Base-by-base conservation (phyloP, 148 eudicot species). In the Cornus controversa region DNA sequence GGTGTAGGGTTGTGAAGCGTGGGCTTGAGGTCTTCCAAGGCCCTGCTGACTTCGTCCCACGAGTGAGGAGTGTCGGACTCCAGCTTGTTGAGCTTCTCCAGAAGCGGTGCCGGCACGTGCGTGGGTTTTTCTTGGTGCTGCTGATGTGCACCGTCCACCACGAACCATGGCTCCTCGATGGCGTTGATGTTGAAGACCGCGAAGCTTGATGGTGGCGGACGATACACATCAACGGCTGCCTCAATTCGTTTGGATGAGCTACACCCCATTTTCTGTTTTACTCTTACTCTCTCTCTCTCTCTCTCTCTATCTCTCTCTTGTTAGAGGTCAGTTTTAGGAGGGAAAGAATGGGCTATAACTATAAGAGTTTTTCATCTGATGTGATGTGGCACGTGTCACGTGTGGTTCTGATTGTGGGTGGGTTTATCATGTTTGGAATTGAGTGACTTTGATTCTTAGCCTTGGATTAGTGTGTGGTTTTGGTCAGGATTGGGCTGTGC, bases 21-120 rank as follows among this genome's bases (percentile, higher is more conserved):
- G 75, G 88, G 91, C 78, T 93, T 95, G 74, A 91, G 81, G 60
- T 84, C 91, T 53, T 90, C 89, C 65, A 95, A 76, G 64, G 85
- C 96, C 76, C 90, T 96, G 82, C 97, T 96, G 24, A 93, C 92
- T 65, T 96, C 98, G 8, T 93, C 98, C 99, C 99, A 96, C n/a
- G 97, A 25, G 70, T 88, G 86, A 40, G 99, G 97, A n/a, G 81
- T 89, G n/a, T 84, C 88, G 57, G 87, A 80, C 73, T 94, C 98
- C 27, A 89, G 77, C 66, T 82, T 80, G 67, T 88, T 81, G 69
- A 95, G 91, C 89, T 95, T 95, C 71, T 91, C 96, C 1, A 91
- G 91, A 29, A 96, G 62, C 1, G 87, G 91, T 16, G 82, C 71
- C 0, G 96, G 96, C 75, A 91, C 86, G 74, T 80, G 84, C 0